phyloP scores from a whole-genome alignment of 2,329 filamentous ascomycete species.

The Calonectria pauciramosa region DNA sequence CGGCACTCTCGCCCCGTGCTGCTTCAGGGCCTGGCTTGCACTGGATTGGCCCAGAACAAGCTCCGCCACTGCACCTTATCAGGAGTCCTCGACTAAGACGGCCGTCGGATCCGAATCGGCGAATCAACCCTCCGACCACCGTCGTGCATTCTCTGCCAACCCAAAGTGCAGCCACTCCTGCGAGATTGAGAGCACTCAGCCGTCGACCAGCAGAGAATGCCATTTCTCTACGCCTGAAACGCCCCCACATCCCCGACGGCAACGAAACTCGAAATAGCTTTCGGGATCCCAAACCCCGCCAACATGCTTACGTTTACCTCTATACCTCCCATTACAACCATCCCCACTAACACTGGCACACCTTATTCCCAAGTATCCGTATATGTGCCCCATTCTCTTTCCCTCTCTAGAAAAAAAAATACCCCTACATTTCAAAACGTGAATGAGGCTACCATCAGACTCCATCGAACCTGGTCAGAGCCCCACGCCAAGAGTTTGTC shows the following conservation, averaged over 20 bases:
- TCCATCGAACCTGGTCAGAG: not conserved
- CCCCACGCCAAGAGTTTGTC: not conserved
- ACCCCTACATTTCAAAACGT: not conserved
- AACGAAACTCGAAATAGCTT: not conserved
- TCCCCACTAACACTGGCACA: not conserved
- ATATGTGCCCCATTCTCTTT: not conserved
- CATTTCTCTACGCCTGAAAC: not conserved
- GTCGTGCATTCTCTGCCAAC: not conserved
- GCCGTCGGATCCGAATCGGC: conserved; percentile 3
- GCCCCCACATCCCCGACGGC: not conserved
- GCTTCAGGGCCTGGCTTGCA: not conserved
- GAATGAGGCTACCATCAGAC: not conserved
- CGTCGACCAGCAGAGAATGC: not conserved
- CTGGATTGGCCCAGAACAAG: conserved; percentile 4
- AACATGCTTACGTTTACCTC: not conserved
- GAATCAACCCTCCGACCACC: not conserved
- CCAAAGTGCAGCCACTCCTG: not conserved
- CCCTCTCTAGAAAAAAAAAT: not conserved
- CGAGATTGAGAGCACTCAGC: not conserved
- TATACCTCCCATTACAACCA: not conserved
- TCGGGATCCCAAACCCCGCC: not conserved
- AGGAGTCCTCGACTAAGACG: not conserved
- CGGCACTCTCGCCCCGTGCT: not conserved
- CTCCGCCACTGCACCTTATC: conserved; percentile 2
- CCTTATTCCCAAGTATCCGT: not conserved